Percentiles rank a stretch among this genome's conserved stretches.
Evolutionary conservation across 2,329 filamentous ascomycete genomes (phyloP).

Genomic region (Penicillium sp.): DNA sequence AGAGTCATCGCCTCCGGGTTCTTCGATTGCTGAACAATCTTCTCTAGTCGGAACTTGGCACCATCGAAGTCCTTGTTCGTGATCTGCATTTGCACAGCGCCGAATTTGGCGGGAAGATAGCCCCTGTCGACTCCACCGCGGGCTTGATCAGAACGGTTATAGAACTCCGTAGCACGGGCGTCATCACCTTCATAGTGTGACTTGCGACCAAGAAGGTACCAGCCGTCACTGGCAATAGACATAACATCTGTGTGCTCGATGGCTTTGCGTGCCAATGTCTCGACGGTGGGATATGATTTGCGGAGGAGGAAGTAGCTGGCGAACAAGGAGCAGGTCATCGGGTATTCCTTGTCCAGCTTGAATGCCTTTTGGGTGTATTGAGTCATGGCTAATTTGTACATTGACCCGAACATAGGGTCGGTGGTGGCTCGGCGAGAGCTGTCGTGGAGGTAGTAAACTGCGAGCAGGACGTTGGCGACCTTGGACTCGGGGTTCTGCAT

Average conservation of each 20-base stretch:
- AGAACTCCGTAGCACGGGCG: constrained; percentile 77
- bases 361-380: constrained; percentile 92
- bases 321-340: constrained; percentile 86
- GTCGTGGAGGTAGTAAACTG: constrained; percentile 82
- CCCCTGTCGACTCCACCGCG: constrained; percentile 88
- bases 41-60: constrained; percentile 90
- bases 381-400: constrained; percentile 93
- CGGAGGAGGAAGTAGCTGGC: constrained; percentile 84
- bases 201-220: constrained; percentile 90
- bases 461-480: constrained; percentile 84
- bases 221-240: constrained; percentile 93
- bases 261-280: constrained; percentile 83
- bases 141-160: constrained; percentile 85
- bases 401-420: constrained; percentile 76
- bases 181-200: constrained; percentile 79
- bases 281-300: constrained; percentile 77
- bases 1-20: constrained; percentile 87
- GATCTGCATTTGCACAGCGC: constrained; percentile 84
- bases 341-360: constrained; percentile 87
- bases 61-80: constrained; percentile 81
- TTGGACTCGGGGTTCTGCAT: constrained; percentile 73
- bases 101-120: constrained; percentile 92
- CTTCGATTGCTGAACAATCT: constrained; percentile 84
- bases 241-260: constrained; percentile 97
- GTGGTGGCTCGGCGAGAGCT: constrained; percentile 80